phyloP scores from a whole-genome alignment of 805 yeast species.

The Cyberlindnera xishuangbannaensis region DNA sequence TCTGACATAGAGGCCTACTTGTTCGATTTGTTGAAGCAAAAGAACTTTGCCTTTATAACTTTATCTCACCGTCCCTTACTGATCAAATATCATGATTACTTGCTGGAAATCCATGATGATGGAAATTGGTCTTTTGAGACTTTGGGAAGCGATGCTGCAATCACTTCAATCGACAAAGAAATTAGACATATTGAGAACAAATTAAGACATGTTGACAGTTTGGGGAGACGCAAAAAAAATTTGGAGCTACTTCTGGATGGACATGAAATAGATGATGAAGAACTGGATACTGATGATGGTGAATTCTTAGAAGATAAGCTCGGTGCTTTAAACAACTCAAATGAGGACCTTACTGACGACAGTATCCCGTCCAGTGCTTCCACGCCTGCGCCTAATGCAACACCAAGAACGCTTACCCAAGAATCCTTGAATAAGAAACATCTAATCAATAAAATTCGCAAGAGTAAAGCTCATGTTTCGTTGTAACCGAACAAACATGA shows the following conservation, averaged over 20 bases:
- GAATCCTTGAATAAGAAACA: not conserved
- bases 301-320: constrained; percentile 6
- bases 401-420: not conserved
- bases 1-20: constrained; percentile 85
- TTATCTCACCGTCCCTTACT: constrained; percentile 79
- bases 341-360: constrained; percentile 6
- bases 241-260: constrained; percentile 37
- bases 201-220: constrained; percentile 48
- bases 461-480: too few relatives aligned
- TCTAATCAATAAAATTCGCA: not conserved
- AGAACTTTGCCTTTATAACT: constrained; percentile 72
- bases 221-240: constrained; percentile 56
- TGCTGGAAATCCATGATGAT: constrained; percentile 60
- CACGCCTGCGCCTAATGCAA: not conserved
- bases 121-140: constrained; percentile 58
- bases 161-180: constrained; percentile 67
- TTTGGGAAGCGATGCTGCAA: constrained; percentile 59
- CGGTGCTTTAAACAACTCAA: constrained; percentile 2
- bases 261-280: constrained; percentile 11
- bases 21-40: constrained; percentile 66
- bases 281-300: constrained; percentile 3
- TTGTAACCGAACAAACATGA: too few relatives aligned
- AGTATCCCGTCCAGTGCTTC: constrained; percentile 1
- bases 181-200: constrained; percentile 60
- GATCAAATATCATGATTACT: constrained; percentile 76